phyloP scores from a whole-genome alignment of 805 yeast species.

The Lipomyces lipofer region DNA sequence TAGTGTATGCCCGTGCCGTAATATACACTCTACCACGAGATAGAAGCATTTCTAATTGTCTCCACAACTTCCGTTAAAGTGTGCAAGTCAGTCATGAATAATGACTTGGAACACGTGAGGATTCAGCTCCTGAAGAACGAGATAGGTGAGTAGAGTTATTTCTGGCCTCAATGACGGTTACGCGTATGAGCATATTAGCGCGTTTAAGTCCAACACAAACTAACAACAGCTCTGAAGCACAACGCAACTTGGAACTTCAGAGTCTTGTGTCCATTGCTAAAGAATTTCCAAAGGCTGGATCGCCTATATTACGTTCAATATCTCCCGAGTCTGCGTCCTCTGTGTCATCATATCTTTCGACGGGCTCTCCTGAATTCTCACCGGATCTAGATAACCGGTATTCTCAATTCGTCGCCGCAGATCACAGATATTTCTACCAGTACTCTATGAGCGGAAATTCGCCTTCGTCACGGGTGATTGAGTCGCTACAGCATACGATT shows the following conservation, averaged over 20 bases:
- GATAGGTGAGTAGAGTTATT: slow-evolving; percentile 11
- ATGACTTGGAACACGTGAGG: slow-evolving; percentile 8
- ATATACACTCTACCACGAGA: not conserved
- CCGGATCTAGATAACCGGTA: not conserved
- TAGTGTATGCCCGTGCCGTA: not conserved
- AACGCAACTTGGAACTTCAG: slow-evolving; percentile 19
- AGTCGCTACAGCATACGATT: slow-evolving; percentile 48
- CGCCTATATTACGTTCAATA: not conserved
- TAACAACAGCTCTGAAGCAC: slow-evolving; percentile 13
- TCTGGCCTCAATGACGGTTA: not conserved
- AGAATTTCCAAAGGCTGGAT: slow-evolving; percentile 14
- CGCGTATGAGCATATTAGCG: not conserved
- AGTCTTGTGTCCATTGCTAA: slow-evolving; percentile 26
- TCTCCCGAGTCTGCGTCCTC: slow-evolving; percentile 2
- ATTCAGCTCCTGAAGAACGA: slow-evolving; percentile 24
- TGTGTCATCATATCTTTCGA: not conserved
- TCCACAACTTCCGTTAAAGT: too few species aligned
- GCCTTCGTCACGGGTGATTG: slow-evolving; percentile 38
- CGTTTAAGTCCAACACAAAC: not conserved
- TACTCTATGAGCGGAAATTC: not conserved
- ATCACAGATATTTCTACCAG: not conserved
- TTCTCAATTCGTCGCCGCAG: not conserved
- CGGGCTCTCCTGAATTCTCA: not conserved
- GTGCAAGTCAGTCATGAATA: slow-evolving; percentile 3
- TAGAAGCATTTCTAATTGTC: not conserved